Percentiles rank a stretch among this genome's conserved stretches.
Conservation (phyloP, 768 basidiomycete genomes). For the Wakefieldia striispora region DNA sequence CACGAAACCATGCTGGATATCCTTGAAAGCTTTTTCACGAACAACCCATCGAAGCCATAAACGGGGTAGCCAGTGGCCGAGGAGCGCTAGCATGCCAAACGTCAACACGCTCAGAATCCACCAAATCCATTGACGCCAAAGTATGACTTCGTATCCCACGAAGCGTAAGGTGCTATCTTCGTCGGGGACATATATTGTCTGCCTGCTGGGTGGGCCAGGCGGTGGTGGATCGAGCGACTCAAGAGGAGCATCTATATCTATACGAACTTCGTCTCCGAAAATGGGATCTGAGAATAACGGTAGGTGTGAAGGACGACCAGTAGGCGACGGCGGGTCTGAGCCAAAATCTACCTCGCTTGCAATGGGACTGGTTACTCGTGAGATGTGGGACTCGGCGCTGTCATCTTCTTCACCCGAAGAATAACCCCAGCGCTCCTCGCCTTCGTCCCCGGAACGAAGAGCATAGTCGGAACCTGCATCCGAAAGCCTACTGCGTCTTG, state of each 20-base stretch:
- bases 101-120: slow-evolving; percentile 61
- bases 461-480: slow-evolving; percentile 60
- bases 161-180: slow-evolving; percentile 89
- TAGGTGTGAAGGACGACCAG: slow-evolving; percentile 41
- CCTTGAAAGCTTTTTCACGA: slow-evolving; percentile 76
- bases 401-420: slow-evolving; percentile 81
- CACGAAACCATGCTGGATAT: slow-evolving; percentile 68
- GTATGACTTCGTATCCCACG: slow-evolving; percentile 74
- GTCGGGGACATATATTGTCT: slow-evolving; percentile 81
- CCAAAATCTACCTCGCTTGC: slow-evolving; percentile 68
- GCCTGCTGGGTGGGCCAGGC: slow-evolving; percentile 78
- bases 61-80: slow-evolving; percentile 93
- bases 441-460: slow-evolving; percentile 52
- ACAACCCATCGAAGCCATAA: slow-evolving; percentile 90
- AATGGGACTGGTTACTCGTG: slow-evolving; percentile 25
- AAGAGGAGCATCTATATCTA: slow-evolving; percentile 73
- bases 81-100: slow-evolving; percentile 69
- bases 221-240: slow-evolving; percentile 69
- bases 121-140: slow-evolving; percentile 70
- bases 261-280: slow-evolving; percentile 79
- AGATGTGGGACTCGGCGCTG: slow-evolving; percentile 30
- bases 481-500: slow-evolving; percentile 50
- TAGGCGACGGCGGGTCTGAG: slow-evolving; percentile 66
- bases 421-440: slow-evolving; percentile 87
- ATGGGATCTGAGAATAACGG: slow-evolving; percentile 78